These are phyloP conservation scores for Aspergillus spinulosporus DNA, from an alignment of 2,329 filamentous ascomycete genomes.

Conservation along the genomic window DNA sequence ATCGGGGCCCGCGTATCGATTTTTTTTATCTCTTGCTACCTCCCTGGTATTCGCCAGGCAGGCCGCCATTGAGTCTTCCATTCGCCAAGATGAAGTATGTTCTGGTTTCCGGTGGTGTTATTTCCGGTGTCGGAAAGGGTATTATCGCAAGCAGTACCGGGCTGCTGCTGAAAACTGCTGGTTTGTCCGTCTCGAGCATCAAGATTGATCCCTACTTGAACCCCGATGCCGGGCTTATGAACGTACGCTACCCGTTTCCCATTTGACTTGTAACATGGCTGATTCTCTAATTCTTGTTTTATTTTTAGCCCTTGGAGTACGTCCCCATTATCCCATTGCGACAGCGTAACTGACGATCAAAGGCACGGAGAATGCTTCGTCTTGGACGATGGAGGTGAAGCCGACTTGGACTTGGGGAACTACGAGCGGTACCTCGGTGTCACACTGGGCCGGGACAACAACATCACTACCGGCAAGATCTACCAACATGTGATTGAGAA, in stretches of 20 bases:
- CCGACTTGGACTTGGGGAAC: slow-evolving; percentile 73
- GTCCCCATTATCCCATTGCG: slow-evolving; percentile 1
- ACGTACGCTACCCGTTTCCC: slow-evolving; percentile 51
- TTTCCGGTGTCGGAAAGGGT: slow-evolving; percentile 58
- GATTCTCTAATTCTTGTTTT: slow-evolving; percentile 18
- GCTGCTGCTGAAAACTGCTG: slow-evolving; percentile 32
- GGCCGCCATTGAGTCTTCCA: slow-evolving; percentile 9
- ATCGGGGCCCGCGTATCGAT: slow-evolving; percentile 11
- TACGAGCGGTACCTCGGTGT: slow-evolving; percentile 81
- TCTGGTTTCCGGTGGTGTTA: slow-evolving; percentile 70
- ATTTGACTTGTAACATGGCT: too few species aligned
- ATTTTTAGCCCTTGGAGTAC: slow-evolving; percentile 18
- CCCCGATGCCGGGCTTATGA: slow-evolving; percentile 72
- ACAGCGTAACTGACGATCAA: slow-evolving; percentile 12
- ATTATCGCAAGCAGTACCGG: slow-evolving; percentile 61
- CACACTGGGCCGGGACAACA: slow-evolving; percentile 80
- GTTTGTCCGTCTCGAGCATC: slow-evolving; percentile 32
- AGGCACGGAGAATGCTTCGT: slow-evolving; percentile 20
- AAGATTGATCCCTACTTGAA: slow-evolving; percentile 68
- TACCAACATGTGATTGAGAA: slow-evolving; percentile 84
- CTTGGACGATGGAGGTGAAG: slow-evolving; percentile 61
- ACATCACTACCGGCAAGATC: slow-evolving; percentile 97
- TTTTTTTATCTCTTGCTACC: slow-evolving; percentile 14
- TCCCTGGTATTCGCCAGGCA: slow-evolving; percentile 17
- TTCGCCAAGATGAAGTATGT: slow-evolving; percentile 72